Percentiles rank a stretch among this genome's conserved stretches.
Evolutionary conservation across 108 stramenopile species (phyloP).

Genomic region (Cyclotella distinguenda): DNA sequence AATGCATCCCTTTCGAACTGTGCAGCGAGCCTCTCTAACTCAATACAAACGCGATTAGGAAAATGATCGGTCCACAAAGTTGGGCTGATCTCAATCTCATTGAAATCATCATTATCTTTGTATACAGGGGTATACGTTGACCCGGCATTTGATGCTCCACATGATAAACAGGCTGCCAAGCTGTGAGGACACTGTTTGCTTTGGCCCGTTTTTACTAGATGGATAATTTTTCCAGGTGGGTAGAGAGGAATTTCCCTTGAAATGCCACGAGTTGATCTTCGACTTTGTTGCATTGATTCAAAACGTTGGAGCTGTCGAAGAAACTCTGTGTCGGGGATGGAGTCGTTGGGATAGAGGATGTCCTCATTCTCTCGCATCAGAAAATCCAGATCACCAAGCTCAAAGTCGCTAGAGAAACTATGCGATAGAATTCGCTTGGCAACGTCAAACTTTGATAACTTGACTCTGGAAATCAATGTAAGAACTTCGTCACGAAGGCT

Average conservation of each 20-base stretch:
- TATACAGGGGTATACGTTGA: constrained; percentile 78
- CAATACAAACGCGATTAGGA: constrained; percentile 72
- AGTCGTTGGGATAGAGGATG: constrained; percentile 50
- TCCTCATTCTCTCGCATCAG: constrained; percentile 53
- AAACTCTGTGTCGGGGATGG: constrained; percentile 66
- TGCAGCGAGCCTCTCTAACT: constrained; percentile 57
- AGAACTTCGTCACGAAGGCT: constrained; percentile 81
- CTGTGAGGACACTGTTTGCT: constrained; percentile 47
- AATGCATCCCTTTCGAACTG: constrained; percentile 38
- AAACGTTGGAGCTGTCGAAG: constrained; percentile 67
- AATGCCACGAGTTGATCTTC: constrained; percentile 60
- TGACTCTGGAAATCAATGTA: constrained; percentile 76
- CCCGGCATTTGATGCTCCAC: constrained; percentile 74
- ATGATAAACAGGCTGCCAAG: constrained; percentile 59
- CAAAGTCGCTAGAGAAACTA: constrained; percentile 40
- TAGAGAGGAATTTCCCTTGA: constrained; percentile 52
- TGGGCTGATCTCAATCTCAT: constrained; percentile 84
- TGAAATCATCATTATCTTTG: constrained; percentile 81
- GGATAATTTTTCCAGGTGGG: constrained; percentile 84
- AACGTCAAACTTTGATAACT: constrained; percentile 80
- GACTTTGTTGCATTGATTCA: constrained; percentile 59
- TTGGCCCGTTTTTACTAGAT: constrained; percentile 85
- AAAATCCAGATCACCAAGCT: constrained; percentile 52
- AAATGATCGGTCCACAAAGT: constrained; percentile 91
- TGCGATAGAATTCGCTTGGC: constrained; percentile 45